Percentiles rank a stretch among this genome's conserved stretches.
Evolutionary conservation across 2,329 filamentous ascomycete species (phyloP).

Genomic region (Leptosphaerulina australis): DNA sequence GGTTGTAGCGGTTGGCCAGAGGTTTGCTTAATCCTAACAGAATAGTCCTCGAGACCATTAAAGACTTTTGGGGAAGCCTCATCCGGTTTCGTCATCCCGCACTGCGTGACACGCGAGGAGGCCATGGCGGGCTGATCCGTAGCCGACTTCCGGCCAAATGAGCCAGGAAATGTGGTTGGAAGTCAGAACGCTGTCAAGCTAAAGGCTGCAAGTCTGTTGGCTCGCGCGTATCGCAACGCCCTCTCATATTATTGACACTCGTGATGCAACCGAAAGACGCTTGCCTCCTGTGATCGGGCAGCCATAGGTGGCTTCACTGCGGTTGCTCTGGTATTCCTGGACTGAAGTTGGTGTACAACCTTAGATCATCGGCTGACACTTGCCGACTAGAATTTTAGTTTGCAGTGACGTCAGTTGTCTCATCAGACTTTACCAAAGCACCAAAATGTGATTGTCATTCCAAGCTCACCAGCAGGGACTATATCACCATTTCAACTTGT

Average conservation of each 20-base stretch:
- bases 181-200: not conserved
- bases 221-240: not conserved
- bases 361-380: slow-evolving; percentile 3
- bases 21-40: not conserved
- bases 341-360: slow-evolving; percentile 4
- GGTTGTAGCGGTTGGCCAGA: not conserved
- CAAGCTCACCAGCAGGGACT: not conserved
- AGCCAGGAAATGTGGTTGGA: not conserved
- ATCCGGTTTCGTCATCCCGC: slow-evolving; percentile 19
- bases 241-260: not conserved
- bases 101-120: slow-evolving; percentile 5
- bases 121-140: slow-evolving; percentile 8
- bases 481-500: not conserved
- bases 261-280: not conserved
- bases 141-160: slow-evolving; percentile 15
- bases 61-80: not conserved
- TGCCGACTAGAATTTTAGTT: slow-evolving; percentile 5
- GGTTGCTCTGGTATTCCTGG: not conserved
- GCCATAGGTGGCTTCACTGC: not conserved
- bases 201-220: not conserved
- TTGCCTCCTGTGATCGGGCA: not conserved
- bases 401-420: slow-evolving; percentile 12
- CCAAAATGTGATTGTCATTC: not conserved
- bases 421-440: not conserved
- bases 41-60: not conserved